Base-by-base conservation (phyloP, 495 filamentous ascomycete genomes). In the Echria macrotheca region DNA sequence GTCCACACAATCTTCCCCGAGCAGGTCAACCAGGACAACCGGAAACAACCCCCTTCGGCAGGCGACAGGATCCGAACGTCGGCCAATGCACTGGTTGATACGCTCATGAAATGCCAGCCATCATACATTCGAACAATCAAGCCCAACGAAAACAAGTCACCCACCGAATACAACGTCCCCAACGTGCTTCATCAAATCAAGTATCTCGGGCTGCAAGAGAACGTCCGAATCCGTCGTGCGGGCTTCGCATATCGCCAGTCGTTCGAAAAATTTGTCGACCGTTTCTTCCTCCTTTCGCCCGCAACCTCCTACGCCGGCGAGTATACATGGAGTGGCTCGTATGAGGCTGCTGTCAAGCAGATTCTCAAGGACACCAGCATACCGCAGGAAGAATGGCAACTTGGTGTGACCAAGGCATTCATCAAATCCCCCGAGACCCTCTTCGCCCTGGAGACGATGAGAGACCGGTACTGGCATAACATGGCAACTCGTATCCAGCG, bases 51-150 rank as follows among this genome's bases (percentile, higher is more conserved):
- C 0, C 93, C 94, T 2, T 94, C 94, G 4, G 91, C 94, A 1
- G 89, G 94, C 50, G 94, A 99, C 69, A 94, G 96, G 72, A 99
- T 99, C 66, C 94, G 90, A 61, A 77, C 82, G 5, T 99, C 94
- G 7, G 94, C 94, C 25, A 99, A 99, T 64, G 89, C 95, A 33
- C 74, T 99, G 14, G 94, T 99, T 11, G 79, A 87, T 0, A 97
- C 94, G 3, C 69, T 99, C 58, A 97, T 96, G 94, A 96, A 96
- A 67, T 89, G 89, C 18, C 83, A 89, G 45, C 94, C 94, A 2
- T 95, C 89, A 0, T 99, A 99, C 61, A 99, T 99, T 61, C 86
- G 94, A 57, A 99, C 94, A 3, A 99, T 99, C 68, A 99, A 99
- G 65, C 94, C 94, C 4, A 99, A 99, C 67, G 94, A 99, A 58